A percentile compares a stretch with the other conserved stretches of the same genome.
Conservation (phyloP, 177 flowering plant genomes). For the Vitis hybrid region DNA sequence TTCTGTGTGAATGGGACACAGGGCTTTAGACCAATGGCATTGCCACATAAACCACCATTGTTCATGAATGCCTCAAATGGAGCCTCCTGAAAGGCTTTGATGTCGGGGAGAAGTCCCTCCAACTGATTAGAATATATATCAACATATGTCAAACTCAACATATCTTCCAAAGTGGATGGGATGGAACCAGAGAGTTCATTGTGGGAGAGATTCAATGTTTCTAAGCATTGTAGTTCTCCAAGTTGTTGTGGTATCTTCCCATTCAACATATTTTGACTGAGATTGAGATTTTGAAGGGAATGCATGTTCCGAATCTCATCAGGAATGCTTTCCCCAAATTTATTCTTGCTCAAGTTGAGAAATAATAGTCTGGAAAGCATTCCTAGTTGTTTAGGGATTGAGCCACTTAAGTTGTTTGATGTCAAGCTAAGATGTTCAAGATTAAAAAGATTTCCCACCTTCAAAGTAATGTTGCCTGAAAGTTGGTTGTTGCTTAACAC, state of each 20-base stretch:
- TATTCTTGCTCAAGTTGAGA: slow-evolving; percentile 18
- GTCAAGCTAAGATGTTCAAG: slow-evolving; percentile 16
- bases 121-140: slow-evolving; percentile 28
- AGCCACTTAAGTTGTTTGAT: slow-evolving; percentile 9
- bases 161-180: slow-evolving; percentile 17
- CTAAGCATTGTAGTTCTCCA: slow-evolving; percentile 14
- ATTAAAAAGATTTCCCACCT: slow-evolving; percentile 6
- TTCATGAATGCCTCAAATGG: slow-evolving; percentile 2
- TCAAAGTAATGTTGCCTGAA: slow-evolving; percentile 14
- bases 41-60: slow-evolving; percentile 14
- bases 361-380: not conserved
- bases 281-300: slow-evolving; percentile 13
- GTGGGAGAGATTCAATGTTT: slow-evolving; percentile 17
- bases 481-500: slow-evolving; percentile 14
- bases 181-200: slow-evolving; percentile 28
- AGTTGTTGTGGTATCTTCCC: slow-evolving; percentile 21
- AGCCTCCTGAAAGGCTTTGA: slow-evolving; percentile 11
- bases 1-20: not conserved
- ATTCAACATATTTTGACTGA: slow-evolving; percentile 20
- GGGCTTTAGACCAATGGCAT: not conserved
- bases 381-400: slow-evolving; percentile 6
- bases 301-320: slow-evolving; percentile 1
- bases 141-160: slow-evolving; percentile 18
- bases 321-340: slow-evolving; percentile 9
- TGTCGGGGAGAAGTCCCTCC: slow-evolving; percentile 26